Base-by-base conservation (phyloP, 179 eudicot species). In the Pouteria campechiana region DNA sequence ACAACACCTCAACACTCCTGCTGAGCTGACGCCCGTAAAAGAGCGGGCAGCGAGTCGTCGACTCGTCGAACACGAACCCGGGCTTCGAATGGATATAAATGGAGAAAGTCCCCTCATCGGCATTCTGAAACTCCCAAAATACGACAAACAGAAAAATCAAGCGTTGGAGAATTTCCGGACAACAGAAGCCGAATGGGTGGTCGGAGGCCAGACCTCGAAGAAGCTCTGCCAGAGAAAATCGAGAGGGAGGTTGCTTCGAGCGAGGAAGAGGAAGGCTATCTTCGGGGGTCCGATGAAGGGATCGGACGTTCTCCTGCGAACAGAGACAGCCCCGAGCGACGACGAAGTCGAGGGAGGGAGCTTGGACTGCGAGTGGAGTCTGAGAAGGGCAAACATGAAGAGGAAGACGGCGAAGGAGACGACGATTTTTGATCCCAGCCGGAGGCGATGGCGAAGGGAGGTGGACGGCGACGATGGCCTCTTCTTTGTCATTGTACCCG, bases 221-320 rank as follows among this genome's bases (percentile, higher is more conserved):
- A 90, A 90, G 67, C 56, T 49, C 37, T 69, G 82, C 98, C 96
- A 90, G 37, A 90, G 70, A 44, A 90, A 86, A 56, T 90, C 98
- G 32, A 90, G 92, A 15, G 98, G 96, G 19, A 90, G 73, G 34
- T 75, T 41, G 1, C 66, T 70, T 17, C 94, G 79, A 7, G 69
- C 66, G 21, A 90, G 87, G 53, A 76, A 90, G 42, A 90, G 18
- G 34, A 86, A 90, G 6, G 98, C 98, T 24, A 90, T 48, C 59
- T 71, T 86, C 14, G 87, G 57, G 14, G 38, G 21, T 0, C n/a
- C n/a, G n/a, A n/a, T n/a, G n/a, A n/a, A n/a, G n/a, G n/a, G n/a
- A n/a, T n/a, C n/a, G n/a, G n/a, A n/a, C n/a, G n/a, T n/a, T n/a
- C n/a, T n/a, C n/a, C n/a, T n/a, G n/a, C n/a, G n/a, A n/a, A n/a